phyloP scores from a whole-genome alignment of 192 early-diverging fungal genomes.

The Gryganskiella cystojenkinii region DNA sequence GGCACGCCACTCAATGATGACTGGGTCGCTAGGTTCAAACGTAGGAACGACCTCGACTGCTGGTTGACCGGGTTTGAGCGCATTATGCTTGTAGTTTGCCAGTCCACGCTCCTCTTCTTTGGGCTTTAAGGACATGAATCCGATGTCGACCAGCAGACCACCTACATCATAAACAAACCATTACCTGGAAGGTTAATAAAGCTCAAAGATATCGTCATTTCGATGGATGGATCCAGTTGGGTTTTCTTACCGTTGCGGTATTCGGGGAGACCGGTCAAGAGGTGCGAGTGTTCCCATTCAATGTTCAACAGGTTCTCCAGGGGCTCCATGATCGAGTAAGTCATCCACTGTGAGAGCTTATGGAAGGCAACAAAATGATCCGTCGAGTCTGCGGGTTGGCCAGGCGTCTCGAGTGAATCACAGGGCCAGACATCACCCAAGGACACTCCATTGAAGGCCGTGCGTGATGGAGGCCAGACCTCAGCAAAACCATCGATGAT shows the following conservation, averaged over 20 bases:
- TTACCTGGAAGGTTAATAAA: slow-evolving; percentile 23
- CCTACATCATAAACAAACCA: slow-evolving; percentile 49
- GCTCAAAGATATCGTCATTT: not conserved
- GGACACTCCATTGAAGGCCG: slow-evolving; percentile 75
- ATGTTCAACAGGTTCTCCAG: slow-evolving; percentile 62
- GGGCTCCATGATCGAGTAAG: slow-evolving; percentile 91
- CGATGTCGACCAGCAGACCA: slow-evolving; percentile 89
- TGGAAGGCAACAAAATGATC: slow-evolving; percentile 83
- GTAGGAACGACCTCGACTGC: slow-evolving; percentile 64
- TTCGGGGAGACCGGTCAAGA: slow-evolving; percentile 88
- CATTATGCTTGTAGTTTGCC: slow-evolving; percentile 58
- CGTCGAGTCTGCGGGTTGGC: slow-evolving; percentile 17
- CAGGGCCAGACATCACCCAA: slow-evolving; percentile 95
- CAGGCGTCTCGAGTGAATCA: slow-evolving; percentile 55
- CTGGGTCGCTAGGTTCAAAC: slow-evolving; percentile 83
- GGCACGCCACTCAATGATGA: slow-evolving; percentile 94
- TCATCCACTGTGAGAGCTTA: slow-evolving; percentile 97
- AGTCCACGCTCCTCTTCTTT: slow-evolving; percentile 68
- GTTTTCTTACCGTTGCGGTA: slow-evolving; percentile 85
- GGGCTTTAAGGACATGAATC: slow-evolving; percentile 74
- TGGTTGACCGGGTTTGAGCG: slow-evolving; percentile 25
- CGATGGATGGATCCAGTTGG: not conserved
- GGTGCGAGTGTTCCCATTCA: slow-evolving; percentile 64
- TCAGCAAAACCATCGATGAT: slow-evolving; percentile 80
- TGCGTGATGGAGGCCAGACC: slow-evolving; percentile 91